Evolutionary conservation across 805 yeast species (phyloP), one percentile per base, ranked within the genome.

Genomic region (Yarrowia alimentaria): DNA sequence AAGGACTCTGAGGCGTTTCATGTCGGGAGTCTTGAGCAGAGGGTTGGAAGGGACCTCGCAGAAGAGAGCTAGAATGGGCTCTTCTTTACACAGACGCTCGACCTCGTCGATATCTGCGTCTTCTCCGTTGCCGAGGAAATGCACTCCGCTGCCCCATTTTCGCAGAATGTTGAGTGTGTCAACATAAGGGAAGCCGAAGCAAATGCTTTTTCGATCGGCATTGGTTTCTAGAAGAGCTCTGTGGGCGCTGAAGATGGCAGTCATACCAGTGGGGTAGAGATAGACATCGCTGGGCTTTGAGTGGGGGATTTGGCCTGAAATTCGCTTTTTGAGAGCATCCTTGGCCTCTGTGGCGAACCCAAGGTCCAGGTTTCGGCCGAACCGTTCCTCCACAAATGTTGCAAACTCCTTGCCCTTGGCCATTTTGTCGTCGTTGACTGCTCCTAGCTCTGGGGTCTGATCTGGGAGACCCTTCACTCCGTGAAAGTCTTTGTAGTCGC

Each of bases 21-120:
- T 69, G 63, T 94, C 79, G 1, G 96, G 95, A 35, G 95, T 84
- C 61, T 80, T 84, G 55, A 94, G 71, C 54, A 90, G 70, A n/a
- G 98, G 98, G 65, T 90, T 90, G 0, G 96, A 84, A 1, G 99
- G 99, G 55, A 95, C 83, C 66, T 93, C 99, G 64, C 96, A 84
- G 62, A 87, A 86, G 29, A 93, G 74, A 0, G 86, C 85, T 57
- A 85, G 64, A n/a, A 86, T 79, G 54, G 75, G 77, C 11, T 78
- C 82, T 13, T 89, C 89, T 0, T 76, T 55, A 51, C 75, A 77
- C 53, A 93, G 73, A 42, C 59, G 58, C 61, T 87, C 93, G 31
- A 93, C 67, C 47, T 81, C 81, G 48, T 73, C 79, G 43, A 89
- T 65, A 9, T 71, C 74, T 18, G 71, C 74, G 53, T 80, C 83